Evolutionary conservation across 2,329 filamentous ascomycete species (phyloP).

Genomic region (Epicoccum nigrum): DNA sequence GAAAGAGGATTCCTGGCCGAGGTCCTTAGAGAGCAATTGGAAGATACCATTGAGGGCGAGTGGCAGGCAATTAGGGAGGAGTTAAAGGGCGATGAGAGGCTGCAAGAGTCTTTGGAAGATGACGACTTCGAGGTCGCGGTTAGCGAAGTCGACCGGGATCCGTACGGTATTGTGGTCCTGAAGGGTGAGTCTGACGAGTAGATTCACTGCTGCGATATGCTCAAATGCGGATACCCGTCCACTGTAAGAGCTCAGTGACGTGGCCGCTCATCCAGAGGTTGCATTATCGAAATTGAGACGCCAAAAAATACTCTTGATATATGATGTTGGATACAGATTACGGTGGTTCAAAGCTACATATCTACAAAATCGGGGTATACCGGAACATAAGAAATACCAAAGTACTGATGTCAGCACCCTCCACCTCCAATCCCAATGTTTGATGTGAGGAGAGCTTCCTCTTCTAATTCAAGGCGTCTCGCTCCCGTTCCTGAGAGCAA

Average conservation of each 20-base stretch:
- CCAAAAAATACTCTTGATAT: too few relatives aligned
- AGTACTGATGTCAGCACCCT: not conserved
- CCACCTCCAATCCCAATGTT: not conserved
- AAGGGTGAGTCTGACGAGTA: conserved; percentile 30
- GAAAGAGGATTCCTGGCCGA: conserved; percentile 81
- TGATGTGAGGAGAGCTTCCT: not conserved
- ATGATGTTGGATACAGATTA: too few relatives aligned
- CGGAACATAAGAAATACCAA: not conserved
- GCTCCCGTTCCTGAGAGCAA: conserved; percentile 36
- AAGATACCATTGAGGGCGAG: conserved; percentile 62
- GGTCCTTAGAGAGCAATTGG: conserved; percentile 71
- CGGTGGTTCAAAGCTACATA: too few relatives aligned
- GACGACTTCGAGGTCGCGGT: conserved; percentile 69
- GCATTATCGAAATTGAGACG: not conserved
- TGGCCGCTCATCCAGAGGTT: too few relatives aligned
- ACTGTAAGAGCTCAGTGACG: too few relatives aligned
- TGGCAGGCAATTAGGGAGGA: conserved; percentile 59
- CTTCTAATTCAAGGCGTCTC: conserved; percentile 8
- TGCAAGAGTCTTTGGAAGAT: conserved; percentile 58
- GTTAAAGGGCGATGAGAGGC: conserved; percentile 49
- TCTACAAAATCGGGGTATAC: conserved; percentile 4
- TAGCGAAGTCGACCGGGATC: conserved; percentile 83
- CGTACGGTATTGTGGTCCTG: conserved; percentile 71
- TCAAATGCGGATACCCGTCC: too few relatives aligned
- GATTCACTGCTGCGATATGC: not conserved